A percentile compares a stretch with the other conserved stretches of the same genome.
phyloP scores from a whole-genome alignment of 108 stramenopile species.

The Cyclostephanos tholiformis region DNA sequence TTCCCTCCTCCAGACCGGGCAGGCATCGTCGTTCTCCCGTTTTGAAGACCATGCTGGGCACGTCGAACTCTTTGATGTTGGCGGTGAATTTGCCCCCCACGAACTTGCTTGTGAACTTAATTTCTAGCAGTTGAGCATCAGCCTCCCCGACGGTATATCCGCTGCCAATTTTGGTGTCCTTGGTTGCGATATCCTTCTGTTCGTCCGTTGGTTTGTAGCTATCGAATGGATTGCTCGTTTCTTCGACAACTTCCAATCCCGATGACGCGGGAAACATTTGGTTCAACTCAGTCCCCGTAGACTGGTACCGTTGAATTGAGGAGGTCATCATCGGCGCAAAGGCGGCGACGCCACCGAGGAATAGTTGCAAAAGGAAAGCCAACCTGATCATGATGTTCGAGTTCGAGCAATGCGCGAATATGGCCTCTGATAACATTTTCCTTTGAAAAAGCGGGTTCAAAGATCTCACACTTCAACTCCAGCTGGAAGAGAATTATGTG shows the following conservation, averaged over 20 bases:
- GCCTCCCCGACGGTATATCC: conserved; percentile 25
- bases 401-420: no score
- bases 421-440: no score
- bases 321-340: background rate
- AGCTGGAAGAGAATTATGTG: no score
- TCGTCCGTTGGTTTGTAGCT: conserved; percentile 20
- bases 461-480: no score
- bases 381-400: conserved; percentile 6
- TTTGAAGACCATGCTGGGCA: conserved; percentile 43
- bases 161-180: conserved; percentile 27
- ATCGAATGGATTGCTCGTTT: conserved; percentile 27
- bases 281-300: background rate
- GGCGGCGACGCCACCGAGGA: conserved; percentile 3
- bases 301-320: conserved; percentile 1
- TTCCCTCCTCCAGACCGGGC: conserved; percentile 45
- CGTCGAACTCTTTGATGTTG: conserved; percentile 36
- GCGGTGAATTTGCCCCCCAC: conserved; percentile 39
- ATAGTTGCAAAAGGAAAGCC: background rate
- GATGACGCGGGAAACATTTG: conserved; percentile 12
- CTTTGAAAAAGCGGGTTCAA: no score
- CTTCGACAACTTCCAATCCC: conserved; percentile 6
- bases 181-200: conserved; percentile 39
- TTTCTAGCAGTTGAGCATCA: conserved; percentile 35
- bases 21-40: conserved; percentile 39
- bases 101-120: conserved; percentile 40